phyloP scores from a whole-genome alignment of 2,329 filamentous ascomycete genomes.

The Zymoseptoria passerinii region DNA sequence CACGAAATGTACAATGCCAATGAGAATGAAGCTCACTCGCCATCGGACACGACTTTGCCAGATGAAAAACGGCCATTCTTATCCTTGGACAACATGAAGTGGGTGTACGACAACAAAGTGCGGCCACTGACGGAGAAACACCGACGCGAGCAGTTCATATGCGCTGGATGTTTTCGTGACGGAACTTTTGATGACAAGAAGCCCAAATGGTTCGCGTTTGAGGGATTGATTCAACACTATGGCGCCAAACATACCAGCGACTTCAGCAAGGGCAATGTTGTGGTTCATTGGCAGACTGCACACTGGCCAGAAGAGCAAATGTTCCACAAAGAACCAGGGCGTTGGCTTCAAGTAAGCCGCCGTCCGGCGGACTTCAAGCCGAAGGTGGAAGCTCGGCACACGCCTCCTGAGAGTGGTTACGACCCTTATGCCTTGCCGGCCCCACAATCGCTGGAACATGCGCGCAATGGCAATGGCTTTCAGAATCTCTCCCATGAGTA shows the following conservation, averaged over 20 bases:
- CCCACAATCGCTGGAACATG: background rate
- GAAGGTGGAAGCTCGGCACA: constrained; percentile 10
- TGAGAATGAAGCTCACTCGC: constrained; percentile 17
- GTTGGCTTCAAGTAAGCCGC: constrained; percentile 17
- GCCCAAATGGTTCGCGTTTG: constrained; percentile 63
- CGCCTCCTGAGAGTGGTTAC: constrained; percentile 6
- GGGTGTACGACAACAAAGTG: constrained; percentile 70
- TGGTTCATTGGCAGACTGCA: constrained; percentile 67
- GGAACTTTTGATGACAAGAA: constrained; percentile 53
- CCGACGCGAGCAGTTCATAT: constrained; percentile 67
- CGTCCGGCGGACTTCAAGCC: constrained; percentile 5
- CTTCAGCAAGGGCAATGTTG: constrained; percentile 61
- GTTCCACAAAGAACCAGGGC: constrained; percentile 52
- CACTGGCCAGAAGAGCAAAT: constrained; percentile 72
- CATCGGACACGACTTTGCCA: constrained; percentile 6
- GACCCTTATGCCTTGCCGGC: constrained; percentile 4
- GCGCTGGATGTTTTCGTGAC: constrained; percentile 55
- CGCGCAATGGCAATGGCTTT: background rate
- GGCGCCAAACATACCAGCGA: constrained; percentile 69
- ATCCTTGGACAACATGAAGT: constrained; percentile 78
- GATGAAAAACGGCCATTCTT: constrained; percentile 33
- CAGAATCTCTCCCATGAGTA: background rate
- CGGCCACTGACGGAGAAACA: constrained; percentile 58
- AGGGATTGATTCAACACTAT: constrained; percentile 74
- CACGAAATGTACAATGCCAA: constrained; percentile 46